Evolutionary conservation across 73 alveolate species (phyloP), one percentile per base, ranked within the genome.

Genomic region (Blepharisma stoltei): DNA sequence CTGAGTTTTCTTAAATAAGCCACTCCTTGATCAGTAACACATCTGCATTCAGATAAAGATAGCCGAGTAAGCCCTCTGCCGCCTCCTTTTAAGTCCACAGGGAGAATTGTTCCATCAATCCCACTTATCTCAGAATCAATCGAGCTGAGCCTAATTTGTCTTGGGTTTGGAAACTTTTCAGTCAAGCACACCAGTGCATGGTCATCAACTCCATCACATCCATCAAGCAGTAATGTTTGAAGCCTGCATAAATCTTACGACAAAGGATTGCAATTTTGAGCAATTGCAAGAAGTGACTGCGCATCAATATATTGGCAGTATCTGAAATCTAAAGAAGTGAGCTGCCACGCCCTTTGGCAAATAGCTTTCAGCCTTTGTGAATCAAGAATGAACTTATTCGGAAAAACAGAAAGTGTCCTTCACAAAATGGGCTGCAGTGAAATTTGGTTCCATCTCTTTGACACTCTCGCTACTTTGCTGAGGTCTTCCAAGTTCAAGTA

Each of bases 181-280:
- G 73, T 46, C 3, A 81, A 84, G 11, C n/a, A 9, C 4, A 53
- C 21, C 68, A 86, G 46, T 25, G 93, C 86, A 6, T 14, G 18
- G 78, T 86, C 93, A 67, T 76, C 80, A 9, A 86, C 53, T 20
- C 55, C 79, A 27, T 86, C 93, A 49, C 93, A 86, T 6, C 93
- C 93, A 68, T 86, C 93, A 3, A 86, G 71, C 50, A 81, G 76
- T 0, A 86, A 81, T 60, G 81, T 89, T 52, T 65, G 78, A 25
- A 86, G 53, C 53, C 20, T 81, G 45, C 48, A 76, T 20, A 52
- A 20, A 52, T 14, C n/a, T 52, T 52, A 52, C 66, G 66, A n/a
- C 23, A 14, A 1, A 14, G 88, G 89, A 50, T 86, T 86, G 14
- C 83, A 81, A 55, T 83, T 46, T 20, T 78, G 82, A 11, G 89